phyloP scores from a whole-genome alignment of 2,329 filamentous ascomycete species.

The Lachnellula cervina region DNA sequence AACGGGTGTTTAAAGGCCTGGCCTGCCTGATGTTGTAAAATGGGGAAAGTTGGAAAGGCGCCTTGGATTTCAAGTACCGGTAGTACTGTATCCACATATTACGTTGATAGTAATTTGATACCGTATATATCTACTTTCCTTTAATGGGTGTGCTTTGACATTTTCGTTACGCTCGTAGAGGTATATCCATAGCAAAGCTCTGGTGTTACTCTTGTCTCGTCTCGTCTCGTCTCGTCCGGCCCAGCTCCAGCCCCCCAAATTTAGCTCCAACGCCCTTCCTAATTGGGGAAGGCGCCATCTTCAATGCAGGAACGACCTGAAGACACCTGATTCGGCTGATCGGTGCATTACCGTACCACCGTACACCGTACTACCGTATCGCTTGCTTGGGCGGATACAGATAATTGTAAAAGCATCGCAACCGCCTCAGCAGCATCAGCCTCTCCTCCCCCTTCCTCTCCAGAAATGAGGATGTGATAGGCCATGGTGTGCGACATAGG shows the following conservation, averaged over 20 bases:
- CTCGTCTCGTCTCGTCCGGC: background rate
- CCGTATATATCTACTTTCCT: too few species aligned
- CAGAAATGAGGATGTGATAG: background rate
- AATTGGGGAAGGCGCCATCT: background rate
- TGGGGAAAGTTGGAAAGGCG: too few species aligned
- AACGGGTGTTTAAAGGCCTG: too few species aligned
- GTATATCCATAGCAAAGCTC: too few species aligned
- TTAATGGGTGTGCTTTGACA: too few species aligned
- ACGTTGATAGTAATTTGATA: too few species aligned
- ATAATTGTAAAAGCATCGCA: background rate
- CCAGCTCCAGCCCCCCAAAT: background rate
- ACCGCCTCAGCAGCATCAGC: background rate
- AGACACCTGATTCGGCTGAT: background rate
- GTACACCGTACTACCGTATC: too few species aligned
- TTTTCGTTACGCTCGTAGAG: too few species aligned
- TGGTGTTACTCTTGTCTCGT: background rate
- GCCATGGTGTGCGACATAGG: constrained; percentile 3
- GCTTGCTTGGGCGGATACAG: background rate
- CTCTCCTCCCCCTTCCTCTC: background rate
- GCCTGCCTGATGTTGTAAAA: too few species aligned
- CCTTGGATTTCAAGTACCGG: too few species aligned
- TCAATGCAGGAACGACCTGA: constrained; percentile 2
- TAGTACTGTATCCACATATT: too few species aligned
- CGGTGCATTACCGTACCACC: background rate
- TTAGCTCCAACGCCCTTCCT: background rate